These are phyloP conservation scores for Cryptococcus neoformans DNA, from an alignment of 1,284 basidiomycete species.

Conservation along the genomic window DNA sequence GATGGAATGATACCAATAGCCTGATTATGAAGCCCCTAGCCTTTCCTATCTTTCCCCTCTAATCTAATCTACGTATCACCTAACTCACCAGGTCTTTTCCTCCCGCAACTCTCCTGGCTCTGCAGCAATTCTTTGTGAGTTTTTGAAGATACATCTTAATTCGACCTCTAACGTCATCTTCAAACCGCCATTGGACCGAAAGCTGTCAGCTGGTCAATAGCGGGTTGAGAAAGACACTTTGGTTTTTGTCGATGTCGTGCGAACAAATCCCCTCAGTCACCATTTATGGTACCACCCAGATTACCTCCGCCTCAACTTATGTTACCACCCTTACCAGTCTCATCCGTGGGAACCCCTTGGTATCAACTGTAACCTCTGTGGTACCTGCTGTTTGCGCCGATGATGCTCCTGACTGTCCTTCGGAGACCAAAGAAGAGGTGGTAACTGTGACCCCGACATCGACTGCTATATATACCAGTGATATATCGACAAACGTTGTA, in stretches of 20 bases:
- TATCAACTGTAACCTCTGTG: constrained; percentile 2
- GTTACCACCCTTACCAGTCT: constrained; percentile 6
- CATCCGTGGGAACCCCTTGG: neutral
- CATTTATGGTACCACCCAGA: constrained; percentile 22
- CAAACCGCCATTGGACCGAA: no score
- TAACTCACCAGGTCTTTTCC: neutral
- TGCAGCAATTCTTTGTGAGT: neutral
- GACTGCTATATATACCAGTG: constrained; percentile 2
- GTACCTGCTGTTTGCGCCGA: neutral
- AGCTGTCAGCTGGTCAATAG: no score
- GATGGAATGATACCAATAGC: no score
- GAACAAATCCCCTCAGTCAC: constrained; percentile 15
- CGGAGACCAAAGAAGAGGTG: neutral
- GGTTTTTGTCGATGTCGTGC: constrained; percentile 4
- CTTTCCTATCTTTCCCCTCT: no score
- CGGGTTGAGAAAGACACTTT: neutral
- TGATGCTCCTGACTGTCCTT: neutral
- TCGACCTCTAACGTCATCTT: no score
- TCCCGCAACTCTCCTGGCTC: neutral
- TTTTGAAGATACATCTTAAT: no score
- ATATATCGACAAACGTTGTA: neutral
- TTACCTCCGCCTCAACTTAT: constrained; percentile 8
- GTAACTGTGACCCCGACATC: constrained; percentile 4
- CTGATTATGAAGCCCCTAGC: no score
- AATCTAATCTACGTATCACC: no score